Evolutionary conservation across 2,329 filamentous ascomycete species (phyloP).

Genomic region (Alternaria triticimaculans): DNA sequence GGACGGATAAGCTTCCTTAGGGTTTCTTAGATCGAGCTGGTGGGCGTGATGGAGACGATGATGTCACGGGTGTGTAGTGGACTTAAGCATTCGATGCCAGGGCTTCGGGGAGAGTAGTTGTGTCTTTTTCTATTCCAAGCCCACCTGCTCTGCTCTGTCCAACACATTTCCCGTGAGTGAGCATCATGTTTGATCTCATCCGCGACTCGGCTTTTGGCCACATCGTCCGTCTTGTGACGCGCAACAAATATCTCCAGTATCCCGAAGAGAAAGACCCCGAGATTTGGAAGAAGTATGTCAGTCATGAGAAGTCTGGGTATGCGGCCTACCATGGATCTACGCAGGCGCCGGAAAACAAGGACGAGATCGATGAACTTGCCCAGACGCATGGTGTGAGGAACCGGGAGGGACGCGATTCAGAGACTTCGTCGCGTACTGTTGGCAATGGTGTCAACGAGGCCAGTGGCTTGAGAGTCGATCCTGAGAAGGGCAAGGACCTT

Average conservation of each 20-base stretch:
- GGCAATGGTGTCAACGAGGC: slow-evolving; percentile 35
- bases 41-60: slow-evolving; percentile 7
- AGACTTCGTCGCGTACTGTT: slow-evolving; percentile 21
- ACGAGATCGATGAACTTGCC: slow-evolving; percentile 32
- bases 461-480: slow-evolving; percentile 55
- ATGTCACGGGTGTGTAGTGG: slow-evolving; percentile 6
- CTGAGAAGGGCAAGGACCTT: slow-evolving; percentile 60
- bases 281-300: slow-evolving; percentile 58
- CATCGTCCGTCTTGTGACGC: slow-evolving; percentile 52
- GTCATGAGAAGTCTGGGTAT: slow-evolving; percentile 58
- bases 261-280: slow-evolving; percentile 57
- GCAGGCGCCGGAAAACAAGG: slow-evolving; percentile 38
- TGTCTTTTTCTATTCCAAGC: background rate
- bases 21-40: background rate
- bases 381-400: slow-evolving; percentile 15
- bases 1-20: background rate
- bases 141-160: background rate
- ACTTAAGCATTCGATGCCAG: slow-evolving; percentile 7
- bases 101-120: background rate
- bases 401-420: slow-evolving; percentile 14
- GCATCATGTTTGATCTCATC: slow-evolving; percentile 25
- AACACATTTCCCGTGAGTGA: background rate
- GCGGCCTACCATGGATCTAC: slow-evolving; percentile 56
- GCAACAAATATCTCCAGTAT: slow-evolving; percentile 50
- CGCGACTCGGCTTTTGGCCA: slow-evolving; percentile 39